Evolutionary conservation across 148 eudicot species (phyloP).

Genomic region (Chenopodium formosanum): DNA sequence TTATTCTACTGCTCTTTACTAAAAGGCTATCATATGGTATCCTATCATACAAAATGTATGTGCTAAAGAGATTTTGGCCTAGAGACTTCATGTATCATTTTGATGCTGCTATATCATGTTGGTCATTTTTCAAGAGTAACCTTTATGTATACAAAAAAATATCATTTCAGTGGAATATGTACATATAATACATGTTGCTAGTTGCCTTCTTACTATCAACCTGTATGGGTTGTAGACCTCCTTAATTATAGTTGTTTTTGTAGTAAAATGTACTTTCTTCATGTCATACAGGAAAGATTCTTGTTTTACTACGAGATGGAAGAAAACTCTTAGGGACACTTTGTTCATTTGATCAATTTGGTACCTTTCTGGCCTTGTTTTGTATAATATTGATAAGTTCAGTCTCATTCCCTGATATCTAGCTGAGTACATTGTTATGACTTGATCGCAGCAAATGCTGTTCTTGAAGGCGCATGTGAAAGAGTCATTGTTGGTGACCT

Average conservation of each 20-base stretch:
- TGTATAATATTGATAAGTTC: background rate
- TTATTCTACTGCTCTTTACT: background rate
- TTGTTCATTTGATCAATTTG: conserved; percentile 98
- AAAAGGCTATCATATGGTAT: background rate
- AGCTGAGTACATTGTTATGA: conserved; percentile 17
- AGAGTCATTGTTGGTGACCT: conserved; percentile 94
- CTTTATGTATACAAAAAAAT: background rate
- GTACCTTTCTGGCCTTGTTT: conserved; percentile 36
- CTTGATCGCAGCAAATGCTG: conserved; percentile 80
- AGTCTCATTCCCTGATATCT: conserved; percentile 14
- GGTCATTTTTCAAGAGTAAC: background rate
- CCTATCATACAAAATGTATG: background rate
- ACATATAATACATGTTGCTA: background rate
- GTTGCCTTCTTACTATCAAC: background rate
- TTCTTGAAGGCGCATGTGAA: conserved; percentile 97
- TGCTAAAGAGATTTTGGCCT: background rate
- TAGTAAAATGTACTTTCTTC: background rate
- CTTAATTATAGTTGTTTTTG: background rate
- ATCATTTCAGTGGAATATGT: background rate
- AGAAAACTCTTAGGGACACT: conserved; percentile 92
- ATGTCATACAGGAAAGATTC: conserved; percentile 70
- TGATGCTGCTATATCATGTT: background rate
- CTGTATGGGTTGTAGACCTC: background rate
- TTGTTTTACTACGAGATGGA: conserved; percentile 91
- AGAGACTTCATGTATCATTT: background rate